Evolutionary conservation across 192 early-diverging fungal species (phyloP), one percentile per base, ranked within the genome.

Genomic region (Linnemannia schmuckeri): DNA sequence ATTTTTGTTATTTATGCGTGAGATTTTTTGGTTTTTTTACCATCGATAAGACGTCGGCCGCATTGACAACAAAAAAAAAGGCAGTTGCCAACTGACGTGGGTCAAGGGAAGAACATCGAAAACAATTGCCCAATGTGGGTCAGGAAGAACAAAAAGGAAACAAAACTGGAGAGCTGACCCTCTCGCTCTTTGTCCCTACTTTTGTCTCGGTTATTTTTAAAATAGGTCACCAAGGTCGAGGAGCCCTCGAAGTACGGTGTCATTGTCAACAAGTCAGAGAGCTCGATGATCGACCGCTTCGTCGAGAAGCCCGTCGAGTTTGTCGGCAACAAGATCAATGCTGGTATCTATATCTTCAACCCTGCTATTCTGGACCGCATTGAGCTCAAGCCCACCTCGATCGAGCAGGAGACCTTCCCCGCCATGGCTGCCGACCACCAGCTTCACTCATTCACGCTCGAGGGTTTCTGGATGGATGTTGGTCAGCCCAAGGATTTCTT

Each of bases 231-330:
- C 81, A 96, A 95, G 88, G 99, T 99, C 68, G 96, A 98, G 76
- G 99, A 99, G 85, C 99, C 99, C 17, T 96, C 97, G 77, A 99
- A 99, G 90, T 99, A 99, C 87, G 99, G 99, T 90, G 99, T 99
- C 40, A 95, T 99, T 87, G 96, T 99, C 70, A 95, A 94, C 75
- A 93, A 97, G 88, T 47, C 90, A 52, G 91, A 92, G 9, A 91
- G 93, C 63, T 93, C 95, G 6, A 82, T 89, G 85, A 98, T 99
- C 79, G 96, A 98, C 69, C 93, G 96, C 24, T 99, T 99, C 88
- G 99, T 99, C 38, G 99, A 99, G 89, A 99, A 99, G 92, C 99
- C 99, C 27, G 91, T 93, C 49, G 95, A 95, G 83, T 99, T 95
- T 89, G 97, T 99, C 74, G 94, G 95, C 72, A 98, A 99, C 93